Base-by-base conservation (phyloP, 2,329 filamentous ascomycete genomes). In the Penicillium sp. region DNA sequence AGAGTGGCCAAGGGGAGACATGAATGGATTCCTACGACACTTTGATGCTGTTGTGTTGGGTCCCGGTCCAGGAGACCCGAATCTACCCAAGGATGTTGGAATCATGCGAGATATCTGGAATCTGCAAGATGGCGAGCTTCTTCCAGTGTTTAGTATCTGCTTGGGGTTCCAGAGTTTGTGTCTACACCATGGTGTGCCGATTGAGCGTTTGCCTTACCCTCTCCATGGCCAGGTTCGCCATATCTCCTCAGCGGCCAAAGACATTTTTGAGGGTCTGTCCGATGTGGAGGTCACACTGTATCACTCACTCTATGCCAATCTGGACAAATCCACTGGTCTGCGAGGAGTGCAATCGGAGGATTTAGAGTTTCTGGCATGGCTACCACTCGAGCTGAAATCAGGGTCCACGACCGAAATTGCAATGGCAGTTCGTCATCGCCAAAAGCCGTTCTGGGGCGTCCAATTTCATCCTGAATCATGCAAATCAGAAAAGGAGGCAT, bases 381-480 rank as follows among this genome's bases (percentile, higher is more conserved):
- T 79, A 2, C 53, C 52, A n/a, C 45, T 68, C 32, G 59, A 65
- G 9, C 76, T 79, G 54, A 63, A 67, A 52, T 55, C 58, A 12
- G 59, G 63, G 9, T 53, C 62, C 7, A 60, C 55, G 11, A 59
- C 59, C 24, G 61, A 65, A 39, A 82, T 83, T 53, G 77, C 93
- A n/a, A 94, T 94, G 88, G 87, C 80, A 0, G 81, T 84, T 12
- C 80, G 76, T 53, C 89, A 95, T 65, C 69, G 65, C 13, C 62
- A 54, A 1, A 84, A 82, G 55, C 90, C 90, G 0, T 86, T 91
- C 54, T 94, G 86, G 84, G 90, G 86, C 0, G 76, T 95, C 13
- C 90, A 95, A 63, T 95, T 93, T 59, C 90, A 95, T 62, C 90
- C 90, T 0, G 90, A 96, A 66, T 95, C 88, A 0, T 95, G 89